These are phyloP conservation scores for Hypocreales sp. DNA, from an alignment of 2,329 filamentous ascomycete species.

Conservation along the genomic window DNA sequence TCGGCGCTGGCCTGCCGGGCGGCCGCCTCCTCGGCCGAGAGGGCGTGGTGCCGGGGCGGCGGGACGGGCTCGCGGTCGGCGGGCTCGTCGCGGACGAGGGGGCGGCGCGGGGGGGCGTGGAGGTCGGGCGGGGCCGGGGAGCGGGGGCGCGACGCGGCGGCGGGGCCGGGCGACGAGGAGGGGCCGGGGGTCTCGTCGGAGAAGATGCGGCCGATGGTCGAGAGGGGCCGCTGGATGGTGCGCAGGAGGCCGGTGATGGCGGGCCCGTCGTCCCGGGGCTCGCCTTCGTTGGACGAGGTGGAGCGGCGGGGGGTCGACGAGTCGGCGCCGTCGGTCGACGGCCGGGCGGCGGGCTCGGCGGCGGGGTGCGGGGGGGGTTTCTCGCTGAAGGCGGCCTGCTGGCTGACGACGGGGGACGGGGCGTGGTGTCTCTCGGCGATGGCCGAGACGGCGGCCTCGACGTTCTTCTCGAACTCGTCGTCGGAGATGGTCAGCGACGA, in stretches of 20 bases:
- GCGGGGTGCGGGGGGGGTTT: conserved; percentile 17
- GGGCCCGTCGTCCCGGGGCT: conserved; percentile 53
- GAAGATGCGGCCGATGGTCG: conserved; percentile 89
- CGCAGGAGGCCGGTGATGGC: conserved; percentile 74
- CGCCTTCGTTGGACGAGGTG: conserved; percentile 37
- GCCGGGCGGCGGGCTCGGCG: conserved; percentile 18
- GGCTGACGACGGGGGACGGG: conserved; percentile 26
- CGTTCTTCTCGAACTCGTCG: conserved; percentile 87
- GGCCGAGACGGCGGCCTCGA: conserved; percentile 89
- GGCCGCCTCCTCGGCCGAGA: conserved; percentile 74
- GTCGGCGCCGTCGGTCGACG: conserved; percentile 23
- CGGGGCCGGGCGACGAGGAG: conserved; percentile 16
- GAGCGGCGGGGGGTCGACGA: conserved; percentile 31
- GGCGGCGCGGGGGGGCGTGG: neutral
- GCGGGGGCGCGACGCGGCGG: conserved; percentile 5
- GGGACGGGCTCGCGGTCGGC: conserved; percentile 9
- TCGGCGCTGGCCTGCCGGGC: conserved; percentile 85
- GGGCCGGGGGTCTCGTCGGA: conserved; percentile 43
- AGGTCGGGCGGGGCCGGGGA: neutral
- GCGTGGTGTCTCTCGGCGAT: conserved; percentile 79
- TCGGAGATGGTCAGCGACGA: conserved; percentile 88
- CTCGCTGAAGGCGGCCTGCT: conserved; percentile 26
- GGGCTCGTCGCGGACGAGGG: conserved; percentile 10
- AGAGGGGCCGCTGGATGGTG: conserved; percentile 81
- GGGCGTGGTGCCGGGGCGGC: conserved; percentile 17